Evolutionary conservation across 306 rosid genomes (phyloP).

Genomic region (Quercus wislizeni): DNA sequence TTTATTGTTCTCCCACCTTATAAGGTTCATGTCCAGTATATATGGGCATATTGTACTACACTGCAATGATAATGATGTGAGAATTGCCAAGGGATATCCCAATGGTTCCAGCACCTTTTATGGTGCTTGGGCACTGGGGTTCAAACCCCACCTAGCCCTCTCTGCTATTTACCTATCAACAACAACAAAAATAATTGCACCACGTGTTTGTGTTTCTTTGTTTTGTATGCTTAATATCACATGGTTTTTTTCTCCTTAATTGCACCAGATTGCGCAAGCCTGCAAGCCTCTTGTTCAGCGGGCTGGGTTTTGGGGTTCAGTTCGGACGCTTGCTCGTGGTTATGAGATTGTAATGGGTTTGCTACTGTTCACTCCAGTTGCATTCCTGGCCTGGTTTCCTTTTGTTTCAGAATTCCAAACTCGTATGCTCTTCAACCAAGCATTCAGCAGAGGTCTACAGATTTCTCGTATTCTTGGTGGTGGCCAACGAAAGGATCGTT

Average conservation of each 20-base stretch:
- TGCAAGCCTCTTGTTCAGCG: constrained; percentile 59
- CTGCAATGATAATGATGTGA: background rate
- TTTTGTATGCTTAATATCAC: background rate
- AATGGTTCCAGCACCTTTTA: no score
- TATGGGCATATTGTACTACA: background rate
- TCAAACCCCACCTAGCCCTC: no score
- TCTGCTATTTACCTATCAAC: no score
- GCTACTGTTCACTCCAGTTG: constrained; percentile 86
- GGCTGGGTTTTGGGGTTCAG: constrained; percentile 89
- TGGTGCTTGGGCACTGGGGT: no score
- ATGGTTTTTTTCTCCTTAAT: background rate
- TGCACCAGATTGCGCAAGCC: constrained; percentile 82
- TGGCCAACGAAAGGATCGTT: constrained; percentile 82
- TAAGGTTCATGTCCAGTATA: no score
- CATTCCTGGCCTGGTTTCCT: constrained; percentile 97
- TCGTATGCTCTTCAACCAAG: constrained; percentile 96
- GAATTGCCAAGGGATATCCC: background rate
- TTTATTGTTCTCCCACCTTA: no score
- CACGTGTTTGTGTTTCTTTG: background rate
- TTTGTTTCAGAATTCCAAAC: constrained; percentile 96
- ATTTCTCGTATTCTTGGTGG: constrained; percentile 98
- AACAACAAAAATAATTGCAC: background rate
- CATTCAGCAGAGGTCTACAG: constrained; percentile 90
- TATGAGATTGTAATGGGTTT: constrained; percentile 89
- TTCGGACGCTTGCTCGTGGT: constrained; percentile 83